Evolutionary conservation across 2,329 filamentous ascomycete species (phyloP), one percentile per base, ranked within the genome.

Genomic region (Fonsecaea multimorphosa): DNA sequence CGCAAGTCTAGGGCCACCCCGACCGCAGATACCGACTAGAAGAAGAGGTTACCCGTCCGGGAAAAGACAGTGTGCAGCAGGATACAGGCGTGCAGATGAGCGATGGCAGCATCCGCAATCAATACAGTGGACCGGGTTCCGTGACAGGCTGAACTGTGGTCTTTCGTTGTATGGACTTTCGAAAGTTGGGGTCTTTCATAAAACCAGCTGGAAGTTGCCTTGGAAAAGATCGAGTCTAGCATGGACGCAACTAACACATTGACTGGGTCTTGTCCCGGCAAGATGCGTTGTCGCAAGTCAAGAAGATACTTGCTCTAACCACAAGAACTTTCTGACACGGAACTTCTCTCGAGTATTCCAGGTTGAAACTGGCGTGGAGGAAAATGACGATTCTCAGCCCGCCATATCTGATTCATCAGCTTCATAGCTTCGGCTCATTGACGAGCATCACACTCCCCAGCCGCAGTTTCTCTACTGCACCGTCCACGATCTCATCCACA

Each of bases 401-500:
- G 3, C 29, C 29, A 4, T 31, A 3, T 8, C 8, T 31, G 29
- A 3, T 31, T 40, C 38, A 2, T 40, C 38, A 6, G 16, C 16
- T 49, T 59, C 32, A 59, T 14, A 59, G 22, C 57, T 59, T 59
- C 19, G 36, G 7, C 19, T 32, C 19, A 51, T 29, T 19, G 29
- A 59, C 38, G 2, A 59, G 36, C 22, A 34, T 27, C 2, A 22
- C 14, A 22, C 38, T 49, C 3, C 57, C 57, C 38, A 8, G 1
- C 3, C 29, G 36, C 5, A 93, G 78, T 78, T 82, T 84, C 68
- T 82, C 81, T 51, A 89, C 86, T 22, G 91, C 92, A 74, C 92
- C 91, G 59, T 82, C 78, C 68, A 96, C 89, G 74, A 96, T 89
- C 81, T 96, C 92, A 74, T 96, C 92, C 27, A 96, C 87, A 64